Base-by-base conservation (phyloP, 768 basidiomycete genomes). In the Kwoniella sp. region DNA sequence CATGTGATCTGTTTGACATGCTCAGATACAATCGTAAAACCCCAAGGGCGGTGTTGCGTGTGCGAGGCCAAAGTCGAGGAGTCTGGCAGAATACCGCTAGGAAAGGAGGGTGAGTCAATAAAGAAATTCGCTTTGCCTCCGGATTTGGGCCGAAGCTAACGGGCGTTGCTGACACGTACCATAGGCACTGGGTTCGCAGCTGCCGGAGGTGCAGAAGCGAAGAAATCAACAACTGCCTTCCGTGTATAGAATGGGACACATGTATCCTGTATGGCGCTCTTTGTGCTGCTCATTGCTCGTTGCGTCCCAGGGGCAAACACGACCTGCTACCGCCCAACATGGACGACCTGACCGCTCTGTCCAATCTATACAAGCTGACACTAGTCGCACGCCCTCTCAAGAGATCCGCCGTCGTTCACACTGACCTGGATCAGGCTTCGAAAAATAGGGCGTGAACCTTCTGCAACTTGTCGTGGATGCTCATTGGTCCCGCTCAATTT, bases 1-100 rank as follows among this genome's bases (percentile, higher is more conserved):
- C 92, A 99, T 79, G 92, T 97, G 27, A 85, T 88, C 0, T 99
- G 96, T 80, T 89, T 90, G 74, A 90, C 88, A 6, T 98, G 96
- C 79, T 87, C 88, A 2, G 92, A 97, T 58, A 87, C 90, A 2
- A 87, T 98, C 47, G 88, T 93, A 19, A 86, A 85, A 29, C 86
- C 89, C 0, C 81, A 86, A 6, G 86, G 86, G 70, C 89, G 91
- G 71, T 99, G 96, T 76, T 85, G 93, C 13, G 88, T 90, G 9
- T 99, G 96, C 75, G 92, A 94, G 68, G 84, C 82, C 17, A 72
- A 77, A 66, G 73, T 92, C 24, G 64, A 67, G 9, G 86, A 88
- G 30, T 85, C 85, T 70, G 91, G 92, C 56, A 85, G 92, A 26
- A 85, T 96, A 51, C 88, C 91, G 75, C 79, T 98, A 44, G 88